These are phyloP conservation scores for Pisolithus marmoratus DNA, from an alignment of 768 basidiomycete genomes.

Conservation along the genomic window DNA sequence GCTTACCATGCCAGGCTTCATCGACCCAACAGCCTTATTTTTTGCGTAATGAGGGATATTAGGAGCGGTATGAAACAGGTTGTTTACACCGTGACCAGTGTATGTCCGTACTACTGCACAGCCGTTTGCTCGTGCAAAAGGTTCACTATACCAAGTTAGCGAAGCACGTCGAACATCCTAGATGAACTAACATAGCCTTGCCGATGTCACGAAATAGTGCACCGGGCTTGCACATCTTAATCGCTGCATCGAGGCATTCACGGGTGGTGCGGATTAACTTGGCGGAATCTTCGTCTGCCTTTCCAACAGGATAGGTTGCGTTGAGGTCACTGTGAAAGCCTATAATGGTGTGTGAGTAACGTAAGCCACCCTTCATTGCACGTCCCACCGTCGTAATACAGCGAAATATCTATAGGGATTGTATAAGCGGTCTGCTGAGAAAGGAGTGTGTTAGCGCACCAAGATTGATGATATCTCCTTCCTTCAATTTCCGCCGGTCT, in stretches of 20 bases:
- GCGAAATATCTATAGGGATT: conserved; percentile 55
- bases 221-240: conserved; percentile 91
- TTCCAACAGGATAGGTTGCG: conserved; percentile 86
- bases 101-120: conserved; percentile 92
- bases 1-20: conserved; percentile 90
- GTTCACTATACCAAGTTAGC: conserved; percentile 52
- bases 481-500: conserved; percentile 72
- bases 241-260: conserved; percentile 81
- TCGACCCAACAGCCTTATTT: conserved; percentile 86
- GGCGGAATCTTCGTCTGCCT: conserved; percentile 75
- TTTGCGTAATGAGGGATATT: conserved; percentile 95
- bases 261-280: conserved; percentile 81
- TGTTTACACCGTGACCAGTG: conserved; percentile 86
- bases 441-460: conserved; percentile 39
- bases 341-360: conserved; percentile 16
- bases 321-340: conserved; percentile 93
- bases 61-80: conserved; percentile 78
- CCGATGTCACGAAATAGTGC: conserved; percentile 85
- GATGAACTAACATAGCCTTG: conserved; percentile 63
- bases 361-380: background rate
- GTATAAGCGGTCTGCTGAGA: conserved; percentile 11
- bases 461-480: conserved; percentile 96
- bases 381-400: conserved; percentile 68
- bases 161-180: conserved; percentile 7
- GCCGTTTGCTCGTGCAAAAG: conserved; percentile 72